Percentiles rank a stretch among this genome's conserved stretches.
Conservation (phyloP, 805 yeast species). For the Starmerella riodocensis region DNA sequence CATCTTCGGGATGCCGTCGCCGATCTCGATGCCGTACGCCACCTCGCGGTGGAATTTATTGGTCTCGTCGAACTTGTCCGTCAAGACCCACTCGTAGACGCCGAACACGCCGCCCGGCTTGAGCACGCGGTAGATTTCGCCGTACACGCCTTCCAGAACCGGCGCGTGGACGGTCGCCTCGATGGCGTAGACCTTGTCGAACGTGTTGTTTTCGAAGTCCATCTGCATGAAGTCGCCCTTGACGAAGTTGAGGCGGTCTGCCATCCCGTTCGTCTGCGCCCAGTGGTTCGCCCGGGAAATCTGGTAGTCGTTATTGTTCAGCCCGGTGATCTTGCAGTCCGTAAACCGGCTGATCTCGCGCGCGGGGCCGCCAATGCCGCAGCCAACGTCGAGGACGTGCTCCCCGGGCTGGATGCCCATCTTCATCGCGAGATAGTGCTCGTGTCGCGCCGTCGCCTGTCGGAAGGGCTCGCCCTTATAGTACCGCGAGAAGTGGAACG, state of each 20-base stretch:
- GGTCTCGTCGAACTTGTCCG: constrained; percentile 76
- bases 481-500: constrained; percentile 93
- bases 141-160: constrained; percentile 84
- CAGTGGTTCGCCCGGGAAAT: constrained; percentile 79
- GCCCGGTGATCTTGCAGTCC: constrained; percentile 71
- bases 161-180: constrained; percentile 99
- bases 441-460: constrained; percentile 90
- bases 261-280: constrained; percentile 52
- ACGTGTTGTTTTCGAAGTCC: constrained; percentile 82
- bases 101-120: constrained; percentile 98
- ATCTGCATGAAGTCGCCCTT: constrained; percentile 99
- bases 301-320: constrained; percentile 92
- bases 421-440: constrained; percentile 81
- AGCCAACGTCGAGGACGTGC: constrained; percentile 93
- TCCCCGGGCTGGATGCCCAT: constrained; percentile 66
- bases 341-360: constrained; percentile 91
- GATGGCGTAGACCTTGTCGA: constrained; percentile 95
- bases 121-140: constrained; percentile 84
- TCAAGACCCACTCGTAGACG: constrained; percentile 99
- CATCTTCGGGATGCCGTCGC: constrained; percentile 99
- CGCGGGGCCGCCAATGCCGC: constrained; percentile 99
- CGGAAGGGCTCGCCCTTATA: constrained; percentile 85
- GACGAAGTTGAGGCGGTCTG: constrained; percentile 65
- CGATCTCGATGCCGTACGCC: constrained; percentile 93
- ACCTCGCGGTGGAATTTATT: constrained; percentile 85